These are phyloP conservation scores for Irpex sp. DNA, from an alignment of 1,284 basidiomycete species.

Conservation along the genomic window DNA sequence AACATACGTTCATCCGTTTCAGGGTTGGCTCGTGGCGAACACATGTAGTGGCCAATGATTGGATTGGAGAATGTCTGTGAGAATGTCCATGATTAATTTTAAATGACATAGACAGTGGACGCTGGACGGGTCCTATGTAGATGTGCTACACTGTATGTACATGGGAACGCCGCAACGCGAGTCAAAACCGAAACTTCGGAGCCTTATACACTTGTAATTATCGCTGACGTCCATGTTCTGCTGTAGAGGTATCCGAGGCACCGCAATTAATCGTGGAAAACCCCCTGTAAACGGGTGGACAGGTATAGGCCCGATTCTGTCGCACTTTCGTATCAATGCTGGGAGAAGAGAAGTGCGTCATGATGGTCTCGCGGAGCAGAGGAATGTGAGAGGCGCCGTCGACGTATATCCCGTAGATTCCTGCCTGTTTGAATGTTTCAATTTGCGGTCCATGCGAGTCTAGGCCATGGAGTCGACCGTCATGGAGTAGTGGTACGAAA, in stretches of 20 bases:
- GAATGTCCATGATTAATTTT: too few relatives aligned
- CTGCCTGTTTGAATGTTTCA: neutral
- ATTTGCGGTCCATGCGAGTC: neutral
- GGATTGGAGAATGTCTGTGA: too few relatives aligned
- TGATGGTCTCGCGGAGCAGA: neutral
- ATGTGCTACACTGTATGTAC: too few relatives aligned
- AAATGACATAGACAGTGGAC: too few relatives aligned
- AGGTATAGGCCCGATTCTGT: neutral
- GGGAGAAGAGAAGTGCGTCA: neutral
- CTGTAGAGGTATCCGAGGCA: neutral
- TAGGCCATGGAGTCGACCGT: neutral
- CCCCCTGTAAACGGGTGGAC: neutral
- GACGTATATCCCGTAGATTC: neutral
- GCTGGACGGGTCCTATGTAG: too few relatives aligned
- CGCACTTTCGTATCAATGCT: neutral
- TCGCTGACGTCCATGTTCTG: neutral
- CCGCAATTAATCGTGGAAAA: neutral
- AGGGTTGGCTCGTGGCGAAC: too few relatives aligned
- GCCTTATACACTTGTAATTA: neutral
- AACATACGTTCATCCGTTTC: too few relatives aligned
- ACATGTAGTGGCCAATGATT: too few relatives aligned
- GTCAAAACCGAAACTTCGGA: neutral
- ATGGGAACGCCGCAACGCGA: neutral
- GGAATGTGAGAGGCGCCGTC: neutral
- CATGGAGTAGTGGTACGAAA: neutral